Percentiles rank a stretch among this genome's conserved stretches.
Conservation (phyloP, 1,139 yeast genomes). For the Yamadazyma membranifaciens region DNA sequence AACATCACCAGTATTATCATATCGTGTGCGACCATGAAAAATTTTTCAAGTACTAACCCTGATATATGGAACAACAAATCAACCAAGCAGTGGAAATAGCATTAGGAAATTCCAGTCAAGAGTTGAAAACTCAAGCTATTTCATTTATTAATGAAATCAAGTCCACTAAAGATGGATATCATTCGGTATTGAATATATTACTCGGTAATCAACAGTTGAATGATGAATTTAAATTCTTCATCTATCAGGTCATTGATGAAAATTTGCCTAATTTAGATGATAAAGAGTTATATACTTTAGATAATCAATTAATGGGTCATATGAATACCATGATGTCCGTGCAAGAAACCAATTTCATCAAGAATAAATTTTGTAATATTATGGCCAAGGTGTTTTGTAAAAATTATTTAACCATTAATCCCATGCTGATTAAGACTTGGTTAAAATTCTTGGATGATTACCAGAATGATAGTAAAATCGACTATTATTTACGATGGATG, state of each 20-base stretch:
- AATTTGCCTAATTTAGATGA: slow-evolving; percentile 49
- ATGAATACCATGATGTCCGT: slow-evolving; percentile 29
- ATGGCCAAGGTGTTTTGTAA: slow-evolving; percentile 68
- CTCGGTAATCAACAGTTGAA: slow-evolving; percentile 25
- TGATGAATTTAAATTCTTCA: slow-evolving; percentile 68
- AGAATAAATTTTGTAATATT: slow-evolving; percentile 78
- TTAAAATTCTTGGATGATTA: slow-evolving; percentile 27
- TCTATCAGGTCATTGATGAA: slow-evolving; percentile 77
- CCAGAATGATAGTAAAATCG: slow-evolving; percentile 49
- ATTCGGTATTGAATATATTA: slow-evolving; percentile 67
- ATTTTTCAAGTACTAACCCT: slow-evolving; percentile 6
- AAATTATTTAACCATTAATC: slow-evolving; percentile 63
- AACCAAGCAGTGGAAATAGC: slow-evolving; percentile 94
- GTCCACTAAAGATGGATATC: slow-evolving; percentile 76
- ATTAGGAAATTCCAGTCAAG: slow-evolving; percentile 67
- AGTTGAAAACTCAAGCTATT: slow-evolving; percentile 78
- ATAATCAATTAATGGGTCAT: slow-evolving; percentile 39
- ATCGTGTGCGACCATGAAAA: slow-evolving; percentile 2
- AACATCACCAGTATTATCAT: background rate
- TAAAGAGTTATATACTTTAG: slow-evolving; percentile 47
- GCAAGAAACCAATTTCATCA: slow-evolving; percentile 59
- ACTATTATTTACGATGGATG: slow-evolving; percentile 73
- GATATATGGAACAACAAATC: slow-evolving; percentile 35
- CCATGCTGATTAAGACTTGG: slow-evolving; percentile 67
- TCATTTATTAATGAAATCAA: slow-evolving; percentile 76